Conservation (phyloP, 1,284 basidiomycete species). For the Fomitopsis betulina region DNA sequence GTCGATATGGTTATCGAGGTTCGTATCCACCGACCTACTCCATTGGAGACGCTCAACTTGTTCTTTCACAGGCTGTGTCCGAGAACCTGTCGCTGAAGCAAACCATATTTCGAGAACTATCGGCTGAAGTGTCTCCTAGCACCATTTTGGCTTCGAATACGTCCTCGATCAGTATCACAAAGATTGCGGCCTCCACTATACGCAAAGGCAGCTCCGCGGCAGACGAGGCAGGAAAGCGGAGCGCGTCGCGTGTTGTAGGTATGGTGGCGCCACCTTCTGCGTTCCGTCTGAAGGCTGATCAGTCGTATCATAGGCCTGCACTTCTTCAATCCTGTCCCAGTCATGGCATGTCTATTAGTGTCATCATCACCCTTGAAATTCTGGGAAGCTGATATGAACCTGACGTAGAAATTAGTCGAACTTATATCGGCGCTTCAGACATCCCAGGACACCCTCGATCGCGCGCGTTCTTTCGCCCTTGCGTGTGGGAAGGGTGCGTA, state of each 20-base stretch:
- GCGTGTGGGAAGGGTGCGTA: slow-evolving; percentile 84
- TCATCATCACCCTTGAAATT: not conserved
- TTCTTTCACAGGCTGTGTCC: slow-evolving; percentile 89
- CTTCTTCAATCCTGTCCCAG: slow-evolving; percentile 95
- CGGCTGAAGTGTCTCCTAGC: slow-evolving; percentile 61
- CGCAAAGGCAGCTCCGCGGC: slow-evolving; percentile 51
- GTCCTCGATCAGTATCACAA: slow-evolving; percentile 91
- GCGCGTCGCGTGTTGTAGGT: slow-evolving; percentile 73
- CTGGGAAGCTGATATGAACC: not conserved
- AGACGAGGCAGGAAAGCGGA: slow-evolving; percentile 56
- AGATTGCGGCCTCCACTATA: slow-evolving; percentile 81
- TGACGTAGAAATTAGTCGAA: slow-evolving; percentile 81
- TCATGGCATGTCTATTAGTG: slow-evolving; percentile 63
- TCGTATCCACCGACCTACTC: not conserved
- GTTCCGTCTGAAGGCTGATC: not conserved
- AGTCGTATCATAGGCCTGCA: slow-evolving; percentile 59
- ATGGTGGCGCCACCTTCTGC: slow-evolving; percentile 10
- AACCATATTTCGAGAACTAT: slow-evolving; percentile 72
- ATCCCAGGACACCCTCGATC: slow-evolving; percentile 65
- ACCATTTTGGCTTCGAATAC: slow-evolving; percentile 93
- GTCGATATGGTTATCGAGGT: slow-evolving; percentile 92
- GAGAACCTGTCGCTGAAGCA: slow-evolving; percentile 84
- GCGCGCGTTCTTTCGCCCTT: slow-evolving; percentile 79
- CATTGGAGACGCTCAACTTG: slow-evolving; percentile 40
- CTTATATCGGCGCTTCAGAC: slow-evolving; percentile 94